Evolutionary conservation across 148 eudicot species (phyloP).

Genomic region (Limonium bicolor): DNA sequence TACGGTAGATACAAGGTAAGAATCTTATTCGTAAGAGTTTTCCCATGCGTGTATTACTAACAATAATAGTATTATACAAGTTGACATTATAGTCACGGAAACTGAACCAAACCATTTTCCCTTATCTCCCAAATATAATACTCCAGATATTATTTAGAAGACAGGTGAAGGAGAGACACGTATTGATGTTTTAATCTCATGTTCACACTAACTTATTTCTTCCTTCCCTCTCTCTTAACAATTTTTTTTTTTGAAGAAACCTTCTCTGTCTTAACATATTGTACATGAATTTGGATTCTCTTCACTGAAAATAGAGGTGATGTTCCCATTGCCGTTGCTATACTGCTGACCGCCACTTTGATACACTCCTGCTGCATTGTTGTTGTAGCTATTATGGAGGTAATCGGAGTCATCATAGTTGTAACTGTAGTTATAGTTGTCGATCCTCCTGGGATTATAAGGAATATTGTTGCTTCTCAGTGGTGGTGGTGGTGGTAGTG

Average conservation of each 20-base stretch:
- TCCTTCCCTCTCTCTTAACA: background rate
- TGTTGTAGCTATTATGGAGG: slow-evolving; percentile 10
- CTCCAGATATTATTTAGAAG: slow-evolving; percentile 2
- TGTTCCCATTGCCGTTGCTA: slow-evolving; percentile 31
- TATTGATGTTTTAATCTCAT: too few relatives aligned
- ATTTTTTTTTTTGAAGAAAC: too few relatives aligned
- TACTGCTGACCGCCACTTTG: slow-evolving; percentile 13
- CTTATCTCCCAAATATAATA: background rate
- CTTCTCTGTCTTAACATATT: slow-evolving; percentile 14
- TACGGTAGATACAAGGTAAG: slow-evolving; percentile 3
- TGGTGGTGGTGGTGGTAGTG: background rate
- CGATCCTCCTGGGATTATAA: background rate
- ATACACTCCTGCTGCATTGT: slow-evolving; percentile 7
- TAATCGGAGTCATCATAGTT: too few relatives aligned
- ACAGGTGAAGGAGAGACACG: background rate
- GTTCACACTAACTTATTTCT: too few relatives aligned
- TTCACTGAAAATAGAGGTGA: slow-evolving; percentile 68
- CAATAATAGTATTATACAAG: too few relatives aligned
- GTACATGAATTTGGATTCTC: slow-evolving; percentile 97
- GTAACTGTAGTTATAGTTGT: slow-evolving; percentile 2
- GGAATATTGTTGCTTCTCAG: background rate
- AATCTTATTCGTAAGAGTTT: background rate
- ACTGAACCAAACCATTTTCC: background rate
- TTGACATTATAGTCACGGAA: slow-evolving; percentile 1
- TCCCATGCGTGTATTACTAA: background rate